Conservation (phyloP, 169 alveolate species). For the Hammondia hammondi region DNA sequence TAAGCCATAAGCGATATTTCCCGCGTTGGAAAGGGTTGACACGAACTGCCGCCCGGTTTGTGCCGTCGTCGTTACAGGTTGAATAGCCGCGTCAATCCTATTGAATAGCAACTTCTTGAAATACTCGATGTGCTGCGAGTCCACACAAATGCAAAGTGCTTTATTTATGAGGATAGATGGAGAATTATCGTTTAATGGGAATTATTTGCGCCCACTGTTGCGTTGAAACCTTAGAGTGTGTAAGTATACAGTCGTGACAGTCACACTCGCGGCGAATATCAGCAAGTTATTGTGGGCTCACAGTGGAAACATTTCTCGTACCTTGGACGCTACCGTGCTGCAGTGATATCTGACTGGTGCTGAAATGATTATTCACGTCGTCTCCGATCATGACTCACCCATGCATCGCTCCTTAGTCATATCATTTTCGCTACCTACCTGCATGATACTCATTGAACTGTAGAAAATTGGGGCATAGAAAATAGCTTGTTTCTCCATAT, state of each 20-base stretch:
- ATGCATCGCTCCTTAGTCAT: neutral
- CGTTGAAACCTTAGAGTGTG: no score
- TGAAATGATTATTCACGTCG: no score
- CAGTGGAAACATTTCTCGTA: no score
- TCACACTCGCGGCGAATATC: no score
- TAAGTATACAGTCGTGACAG: no score
- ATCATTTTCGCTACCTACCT: neutral
- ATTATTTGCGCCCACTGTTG: no score
- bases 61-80: neutral
- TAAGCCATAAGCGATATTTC: conserved; percentile 3
- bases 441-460: neutral
- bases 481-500: conserved; percentile 19
- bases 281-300: no score
- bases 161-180: no score
- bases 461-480: conserved; percentile 28
- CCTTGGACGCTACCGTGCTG: no score
- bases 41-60: neutral
- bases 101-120: neutral
- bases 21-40: neutral
- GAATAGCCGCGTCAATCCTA: neutral
- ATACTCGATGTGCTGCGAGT: conserved; percentile 34
- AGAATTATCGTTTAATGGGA: no score
- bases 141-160: neutral
- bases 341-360: no score
- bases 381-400: neutral